Evolutionary conservation across 345 rosid genomes (phyloP), one percentile per base, ranked within the genome.

Genomic region (Brassica rapa): DNA sequence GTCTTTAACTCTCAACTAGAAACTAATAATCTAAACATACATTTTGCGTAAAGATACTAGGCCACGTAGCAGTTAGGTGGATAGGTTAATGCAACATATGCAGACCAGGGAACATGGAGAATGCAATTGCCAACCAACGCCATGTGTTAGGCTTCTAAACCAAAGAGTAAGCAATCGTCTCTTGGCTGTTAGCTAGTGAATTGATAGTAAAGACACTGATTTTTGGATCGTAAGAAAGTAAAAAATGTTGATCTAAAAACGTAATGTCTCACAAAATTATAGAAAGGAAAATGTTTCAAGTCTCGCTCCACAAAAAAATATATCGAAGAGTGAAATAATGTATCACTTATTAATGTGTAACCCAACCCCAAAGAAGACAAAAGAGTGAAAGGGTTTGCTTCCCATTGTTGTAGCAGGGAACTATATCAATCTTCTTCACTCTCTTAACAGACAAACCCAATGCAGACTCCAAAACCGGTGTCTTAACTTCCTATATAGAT

Each of bases 371-470:
- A 57, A 53, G 53, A 60, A 55, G 10, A 70, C 7, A 27, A 14
- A 69, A 14, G 41, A 23, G 60, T 63, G 59, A 14, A 56, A 55
- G 27, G 43, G 72, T 39, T 5, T 62, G 70, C 41, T 62, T 77
- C 75, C 70, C 21, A 11, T 51, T 70, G 10, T 69, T 61, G 57
- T 57, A 10, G 16, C 72, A 51, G 70, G 70, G 80, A 69, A 24
- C 46, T n/a, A 76, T 23, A 49, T 5, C 12, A 15, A 15, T 19
- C n/a, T 63, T n/a, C 76, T 56, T 60, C 19, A 62, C 12, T 39
- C 60, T 43, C 62, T 30, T 21, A 64, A 32, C 53, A 66, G 30
- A 21, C 23, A 2, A 62, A 62, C 2, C 24, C 61, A 37, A 77
- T 19, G 61, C 46, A 56, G 67, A 56, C 27, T 29, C 72, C 64